Conservation (phyloP, 208 protist genomes). For the Leptomonas seymouri region DNA sequence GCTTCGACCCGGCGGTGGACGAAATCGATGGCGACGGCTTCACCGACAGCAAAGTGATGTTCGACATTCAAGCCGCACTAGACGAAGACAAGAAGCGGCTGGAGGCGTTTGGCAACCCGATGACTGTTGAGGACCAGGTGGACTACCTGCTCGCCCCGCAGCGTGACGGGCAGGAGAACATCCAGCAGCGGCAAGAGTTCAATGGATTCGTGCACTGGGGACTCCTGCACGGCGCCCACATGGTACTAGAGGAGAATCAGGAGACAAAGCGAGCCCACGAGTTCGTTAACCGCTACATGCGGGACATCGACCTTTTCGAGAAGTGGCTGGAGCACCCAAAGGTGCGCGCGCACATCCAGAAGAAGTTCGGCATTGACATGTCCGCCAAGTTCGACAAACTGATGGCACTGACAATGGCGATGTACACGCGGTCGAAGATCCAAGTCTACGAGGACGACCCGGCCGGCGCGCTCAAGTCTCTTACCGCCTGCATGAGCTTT, state of each 20-base stretch:
- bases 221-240: slow-evolving; percentile 85
- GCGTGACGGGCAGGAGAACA: slow-evolving; percentile 81
- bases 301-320: slow-evolving; percentile 89
- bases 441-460: slow-evolving; percentile 90
- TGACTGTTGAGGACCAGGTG: slow-evolving; percentile 87
- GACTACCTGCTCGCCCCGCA: slow-evolving; percentile 83
- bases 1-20: slow-evolving; percentile 84
- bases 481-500: slow-evolving; percentile 72
- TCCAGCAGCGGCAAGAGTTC: slow-evolving; percentile 85
- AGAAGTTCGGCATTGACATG: slow-evolving; percentile 88
- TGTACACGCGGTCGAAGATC: slow-evolving; percentile 90
- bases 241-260: slow-evolving; percentile 87
- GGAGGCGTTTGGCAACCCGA: slow-evolving; percentile 89
- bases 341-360: slow-evolving; percentile 86
- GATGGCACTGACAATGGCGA: slow-evolving; percentile 86
- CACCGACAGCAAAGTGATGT: slow-evolving; percentile 76
- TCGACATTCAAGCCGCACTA: slow-evolving; percentile 83
- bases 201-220: slow-evolving; percentile 92
- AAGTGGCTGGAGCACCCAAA: slow-evolving; percentile 92
- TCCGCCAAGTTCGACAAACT: slow-evolving; percentile 86
- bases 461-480: slow-evolving; percentile 85
- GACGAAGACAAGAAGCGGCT: slow-evolving; percentile 83
- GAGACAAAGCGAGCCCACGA: slow-evolving; percentile 86
- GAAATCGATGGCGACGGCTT: slow-evolving; percentile 87
- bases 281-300: slow-evolving; percentile 92